phyloP scores from a whole-genome alignment of 495 filamentous ascomycete genomes.

The Penicillium flavigenum region DNA sequence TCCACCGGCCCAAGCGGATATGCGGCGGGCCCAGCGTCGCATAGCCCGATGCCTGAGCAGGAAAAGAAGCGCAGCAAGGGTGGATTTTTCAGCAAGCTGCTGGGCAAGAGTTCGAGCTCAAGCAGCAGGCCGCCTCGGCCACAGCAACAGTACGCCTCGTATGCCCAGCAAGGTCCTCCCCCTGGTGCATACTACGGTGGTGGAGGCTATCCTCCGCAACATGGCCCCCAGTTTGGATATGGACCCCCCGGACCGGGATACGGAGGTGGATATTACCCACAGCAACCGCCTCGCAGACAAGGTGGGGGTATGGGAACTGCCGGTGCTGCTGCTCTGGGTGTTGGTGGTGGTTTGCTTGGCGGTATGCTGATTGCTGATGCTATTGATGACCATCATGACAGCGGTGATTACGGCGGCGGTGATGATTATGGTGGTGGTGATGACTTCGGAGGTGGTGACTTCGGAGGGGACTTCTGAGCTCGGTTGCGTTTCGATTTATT shows the following conservation, averaged over 20 bases:
- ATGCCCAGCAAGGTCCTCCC: slow-evolving; percentile 24
- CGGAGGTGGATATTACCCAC: slow-evolving; percentile 40
- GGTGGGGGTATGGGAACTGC: slow-evolving; percentile 58
- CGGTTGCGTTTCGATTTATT: slow-evolving; percentile 9
- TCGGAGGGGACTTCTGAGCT: slow-evolving; percentile 55
- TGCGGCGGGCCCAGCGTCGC: slow-evolving; percentile 25
- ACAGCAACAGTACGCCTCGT: slow-evolving; percentile 32
- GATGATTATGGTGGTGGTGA: slow-evolving; percentile 45
- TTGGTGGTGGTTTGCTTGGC: slow-evolving; percentile 74
- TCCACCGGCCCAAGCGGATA: slow-evolving; percentile 20
- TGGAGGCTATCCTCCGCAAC: slow-evolving; percentile 37
- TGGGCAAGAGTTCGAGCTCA: slow-evolving; percentile 40
- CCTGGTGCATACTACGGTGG: slow-evolving; percentile 32
- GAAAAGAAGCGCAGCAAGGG: slow-evolving; percentile 38
- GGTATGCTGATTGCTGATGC: slow-evolving; percentile 67
- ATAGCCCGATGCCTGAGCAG: slow-evolving; percentile 27
- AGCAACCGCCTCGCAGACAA: slow-evolving; percentile 32
- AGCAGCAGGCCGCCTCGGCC: slow-evolving; percentile 22
- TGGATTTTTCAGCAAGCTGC: slow-evolving; percentile 52
- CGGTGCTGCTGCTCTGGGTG: slow-evolving; percentile 71
- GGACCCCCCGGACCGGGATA: slow-evolving; percentile 38
- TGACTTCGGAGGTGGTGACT: slow-evolving; percentile 35
- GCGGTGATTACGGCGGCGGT: slow-evolving; percentile 43
- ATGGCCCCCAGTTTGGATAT: slow-evolving; percentile 38
- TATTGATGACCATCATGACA: slow-evolving; percentile 46